Evolutionary conservation across 352 stramenopile genomes (phyloP).

Genomic region (Hyaloperonospora arabidopsidis): DNA sequence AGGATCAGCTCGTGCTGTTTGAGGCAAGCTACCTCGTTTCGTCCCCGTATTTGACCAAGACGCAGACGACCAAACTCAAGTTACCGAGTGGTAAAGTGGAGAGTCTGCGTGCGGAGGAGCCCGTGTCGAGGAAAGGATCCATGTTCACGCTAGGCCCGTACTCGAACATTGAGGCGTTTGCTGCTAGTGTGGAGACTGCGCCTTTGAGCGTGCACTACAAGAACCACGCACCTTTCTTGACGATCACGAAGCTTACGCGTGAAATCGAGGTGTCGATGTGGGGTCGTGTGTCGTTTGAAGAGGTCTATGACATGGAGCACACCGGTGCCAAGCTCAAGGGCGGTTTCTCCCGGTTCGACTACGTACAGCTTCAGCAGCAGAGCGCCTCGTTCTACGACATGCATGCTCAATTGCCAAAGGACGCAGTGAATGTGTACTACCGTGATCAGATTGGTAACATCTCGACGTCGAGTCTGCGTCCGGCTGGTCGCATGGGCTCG

Average conservation of each 20-base stretch:
- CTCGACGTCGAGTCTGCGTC: conserved; percentile 69
- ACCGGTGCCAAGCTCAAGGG: conserved; percentile 79
- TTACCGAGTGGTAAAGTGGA: conserved; percentile 68
- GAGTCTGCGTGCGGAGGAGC: conserved; percentile 49
- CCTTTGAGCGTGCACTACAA: conserved; percentile 68
- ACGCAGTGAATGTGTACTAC: conserved; percentile 87
- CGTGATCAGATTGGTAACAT: conserved; percentile 88
- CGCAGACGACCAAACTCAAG: conserved; percentile 83
- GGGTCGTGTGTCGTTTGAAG: conserved; percentile 81
- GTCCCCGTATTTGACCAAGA: conserved; percentile 71
- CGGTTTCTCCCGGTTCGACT: conserved; percentile 84
- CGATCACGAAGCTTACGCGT: conserved; percentile 71
- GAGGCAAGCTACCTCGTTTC: conserved; percentile 52
- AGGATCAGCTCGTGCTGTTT: conserved; percentile 83
- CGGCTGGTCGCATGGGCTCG: conserved; percentile 26
- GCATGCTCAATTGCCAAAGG: conserved; percentile 51
- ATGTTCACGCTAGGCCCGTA: conserved; percentile 77
- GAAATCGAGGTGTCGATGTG: conserved; percentile 89
- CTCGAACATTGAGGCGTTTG: conserved; percentile 44
- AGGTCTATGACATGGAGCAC: conserved; percentile 84
- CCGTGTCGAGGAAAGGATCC: conserved; percentile 63
- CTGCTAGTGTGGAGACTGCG: conserved; percentile 18
- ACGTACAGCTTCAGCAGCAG: conserved; percentile 49
- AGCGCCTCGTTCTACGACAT: conserved; percentile 78
- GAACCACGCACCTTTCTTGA: conserved; percentile 83